phyloP scores from a whole-genome alignment of 345 rosid species.

The Boechera stricta region DNA sequence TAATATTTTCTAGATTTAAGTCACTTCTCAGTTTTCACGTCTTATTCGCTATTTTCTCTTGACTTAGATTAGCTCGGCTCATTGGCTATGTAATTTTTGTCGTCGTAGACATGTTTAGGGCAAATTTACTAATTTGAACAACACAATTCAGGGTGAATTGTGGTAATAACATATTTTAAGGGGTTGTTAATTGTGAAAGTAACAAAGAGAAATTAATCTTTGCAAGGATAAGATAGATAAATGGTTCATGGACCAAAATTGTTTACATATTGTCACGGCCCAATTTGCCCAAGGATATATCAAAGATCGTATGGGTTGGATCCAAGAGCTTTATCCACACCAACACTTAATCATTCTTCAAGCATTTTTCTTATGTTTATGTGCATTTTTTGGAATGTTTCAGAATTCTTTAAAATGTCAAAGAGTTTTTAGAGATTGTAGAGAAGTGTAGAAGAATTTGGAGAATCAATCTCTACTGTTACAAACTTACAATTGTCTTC shows the following conservation, averaged over 20 bases:
- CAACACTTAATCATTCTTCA: not conserved
- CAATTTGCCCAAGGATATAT: not conserved
- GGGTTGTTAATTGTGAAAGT: not conserved
- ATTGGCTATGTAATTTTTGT: not conserved
- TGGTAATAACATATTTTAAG: not conserved
- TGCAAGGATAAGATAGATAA: not conserved
- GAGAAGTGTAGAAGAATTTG: no score
- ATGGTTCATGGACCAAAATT: not conserved
- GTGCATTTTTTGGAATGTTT: not conserved
- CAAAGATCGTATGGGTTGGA: not conserved
- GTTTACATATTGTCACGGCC: not conserved
- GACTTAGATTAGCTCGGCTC: not conserved
- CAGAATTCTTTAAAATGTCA: not conserved
- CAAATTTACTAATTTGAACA: not conserved
- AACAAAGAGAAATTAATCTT: not conserved
- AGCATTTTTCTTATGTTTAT: no score
- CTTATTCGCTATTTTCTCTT: not conserved
- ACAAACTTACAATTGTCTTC: no score
- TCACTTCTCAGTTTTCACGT: constrained; percentile 22
- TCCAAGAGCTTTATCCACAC: not conserved
- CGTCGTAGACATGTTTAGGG: not conserved
- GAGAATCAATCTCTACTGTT: no score
- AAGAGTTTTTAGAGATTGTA: no score
- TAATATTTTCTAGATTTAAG: constrained; percentile 24
- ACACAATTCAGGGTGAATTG: not conserved